Percentiles rank a stretch among this genome's conserved stretches.
These are phyloP conservation scores for Phialophora verrucosa DNA, from an alignment of 2,329 filamentous ascomycete species.

Conservation along the genomic window DNA sequence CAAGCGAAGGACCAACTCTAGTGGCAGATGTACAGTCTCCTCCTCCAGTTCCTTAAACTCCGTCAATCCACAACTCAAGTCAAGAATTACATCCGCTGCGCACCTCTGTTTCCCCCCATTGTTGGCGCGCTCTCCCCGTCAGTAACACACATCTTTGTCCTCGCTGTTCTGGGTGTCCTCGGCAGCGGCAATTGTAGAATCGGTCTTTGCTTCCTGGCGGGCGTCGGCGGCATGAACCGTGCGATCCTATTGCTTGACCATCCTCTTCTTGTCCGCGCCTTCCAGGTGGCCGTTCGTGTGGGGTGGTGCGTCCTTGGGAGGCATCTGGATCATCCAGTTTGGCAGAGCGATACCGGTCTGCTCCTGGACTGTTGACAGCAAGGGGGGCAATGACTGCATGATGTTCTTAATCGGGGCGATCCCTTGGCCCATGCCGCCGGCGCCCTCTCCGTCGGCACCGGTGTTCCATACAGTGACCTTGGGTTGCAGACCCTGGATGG, in stretches of 20 bases:
- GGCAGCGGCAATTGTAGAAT: background rate
- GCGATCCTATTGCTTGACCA: slow-evolving; percentile 3
- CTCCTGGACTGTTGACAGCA: slow-evolving; percentile 84
- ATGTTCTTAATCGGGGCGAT: slow-evolving; percentile 75
- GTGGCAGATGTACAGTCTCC: background rate
- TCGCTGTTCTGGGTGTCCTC: background rate
- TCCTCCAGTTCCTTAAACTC: background rate
- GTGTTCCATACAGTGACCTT: slow-evolving; percentile 95
- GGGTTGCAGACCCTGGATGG: slow-evolving; percentile 77
- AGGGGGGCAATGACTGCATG: slow-evolving; percentile 81
- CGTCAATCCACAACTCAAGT: background rate
- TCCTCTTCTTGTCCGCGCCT: slow-evolving; percentile 1
- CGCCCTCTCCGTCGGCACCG: slow-evolving; percentile 53
- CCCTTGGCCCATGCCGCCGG: slow-evolving; percentile 54
- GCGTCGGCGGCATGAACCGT: background rate
- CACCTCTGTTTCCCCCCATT: background rate
- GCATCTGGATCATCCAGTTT: slow-evolving; percentile 69
- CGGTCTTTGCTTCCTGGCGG: background rate
- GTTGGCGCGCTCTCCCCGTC: background rate
- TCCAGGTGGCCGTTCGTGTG: slow-evolving; percentile 15
- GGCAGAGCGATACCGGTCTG: slow-evolving; percentile 84
- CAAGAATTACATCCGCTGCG: background rate
- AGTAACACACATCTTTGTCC: background rate
- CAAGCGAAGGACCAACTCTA: background rate
- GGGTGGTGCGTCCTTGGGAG: slow-evolving; percentile 10